Conservation (phyloP, 495 filamentous ascomycete genomes). For the Penicillium cosmopolitanum region DNA sequence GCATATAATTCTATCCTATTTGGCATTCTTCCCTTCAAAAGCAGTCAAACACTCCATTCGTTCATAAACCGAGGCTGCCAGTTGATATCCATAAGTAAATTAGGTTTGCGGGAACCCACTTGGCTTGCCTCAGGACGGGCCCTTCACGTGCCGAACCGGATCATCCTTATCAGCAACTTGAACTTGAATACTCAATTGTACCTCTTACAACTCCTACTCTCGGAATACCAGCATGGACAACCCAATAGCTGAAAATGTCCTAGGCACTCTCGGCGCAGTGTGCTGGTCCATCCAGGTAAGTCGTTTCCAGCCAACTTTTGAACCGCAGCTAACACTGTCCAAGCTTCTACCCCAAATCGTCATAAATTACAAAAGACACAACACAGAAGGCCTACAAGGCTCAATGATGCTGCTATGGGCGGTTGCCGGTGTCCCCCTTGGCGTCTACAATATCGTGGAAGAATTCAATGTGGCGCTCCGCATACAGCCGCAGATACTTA, state of each 20-base stretch:
- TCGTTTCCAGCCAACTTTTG: neutral
- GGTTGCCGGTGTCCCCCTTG: slow-evolving; percentile 63
- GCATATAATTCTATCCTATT: no score
- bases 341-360: slow-evolving; percentile 68
- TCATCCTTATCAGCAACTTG: no score
- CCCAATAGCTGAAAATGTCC: slow-evolving; percentile 56
- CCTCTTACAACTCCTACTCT: neutral
- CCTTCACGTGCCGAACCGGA: no score
- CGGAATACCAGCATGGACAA: slow-evolving; percentile 47
- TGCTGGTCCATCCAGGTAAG: slow-evolving; percentile 60
- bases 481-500: slow-evolving; percentile 66
- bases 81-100: no score
- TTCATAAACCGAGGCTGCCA: no score
- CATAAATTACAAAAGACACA: slow-evolving; percentile 63
- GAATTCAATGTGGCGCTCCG: slow-evolving; percentile 62
- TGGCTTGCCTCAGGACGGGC: no score
- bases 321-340: slow-evolving; percentile 7
- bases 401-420: slow-evolving; percentile 74
- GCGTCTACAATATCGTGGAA: slow-evolving; percentile 66
- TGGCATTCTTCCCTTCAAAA: no score
- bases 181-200: no score
- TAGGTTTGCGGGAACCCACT: no score
- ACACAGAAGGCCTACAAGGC: slow-evolving; percentile 60
- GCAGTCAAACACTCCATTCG: no score
- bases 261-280: slow-evolving; percentile 60